These are phyloP conservation scores for Mrakia hoshinonis DNA, from an alignment of 768 basidiomycete genomes.

Conservation along the genomic window DNA sequence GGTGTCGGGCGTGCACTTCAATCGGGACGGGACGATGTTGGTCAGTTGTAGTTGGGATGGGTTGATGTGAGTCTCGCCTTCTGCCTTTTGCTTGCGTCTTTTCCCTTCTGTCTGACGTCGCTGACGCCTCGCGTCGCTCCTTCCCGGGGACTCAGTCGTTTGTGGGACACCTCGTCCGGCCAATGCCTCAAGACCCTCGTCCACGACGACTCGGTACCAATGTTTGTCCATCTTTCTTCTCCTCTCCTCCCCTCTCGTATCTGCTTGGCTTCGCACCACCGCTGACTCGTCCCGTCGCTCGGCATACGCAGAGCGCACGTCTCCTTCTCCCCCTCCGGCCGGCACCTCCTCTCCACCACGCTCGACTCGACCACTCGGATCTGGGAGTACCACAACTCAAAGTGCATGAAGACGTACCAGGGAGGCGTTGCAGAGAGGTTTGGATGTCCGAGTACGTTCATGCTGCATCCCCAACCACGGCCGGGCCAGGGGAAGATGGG, in stretches of 20 bases:
- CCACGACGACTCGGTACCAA: conserved; percentile 51
- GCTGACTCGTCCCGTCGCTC: conserved; percentile 48
- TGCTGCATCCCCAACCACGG: conserved; percentile 14
- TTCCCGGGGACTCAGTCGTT: conserved; percentile 52
- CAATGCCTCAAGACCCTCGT: conserved; percentile 96
- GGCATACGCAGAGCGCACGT: conserved; percentile 45
- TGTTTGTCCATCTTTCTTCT: not conserved
- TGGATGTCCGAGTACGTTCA: conserved; percentile 51
- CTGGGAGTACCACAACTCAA: conserved; percentile 87
- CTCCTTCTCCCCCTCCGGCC: conserved; percentile 83
- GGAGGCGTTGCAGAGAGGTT: conserved; percentile 77
- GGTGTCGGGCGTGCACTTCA: conserved; percentile 88
- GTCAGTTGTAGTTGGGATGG: conserved; percentile 96
- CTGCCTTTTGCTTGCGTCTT: not conserved
- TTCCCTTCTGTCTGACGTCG: not conserved
- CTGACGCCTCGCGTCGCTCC: no score
- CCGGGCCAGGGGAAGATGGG: not conserved
- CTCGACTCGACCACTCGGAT: conserved; percentile 89
- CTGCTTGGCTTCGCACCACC: conserved; percentile 19
- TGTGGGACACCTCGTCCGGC: conserved; percentile 95
- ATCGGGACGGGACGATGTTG: conserved; percentile 86
- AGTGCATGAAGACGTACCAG: conserved; percentile 86
- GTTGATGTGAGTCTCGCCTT: conserved; percentile 83
- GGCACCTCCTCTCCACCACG: conserved; percentile 78
- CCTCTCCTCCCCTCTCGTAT: not conserved